Evolutionary conservation across 1,284 basidiomycete genomes (phyloP), one percentile per base, ranked within the genome.

Genomic region (Vanrija humicola): DNA sequence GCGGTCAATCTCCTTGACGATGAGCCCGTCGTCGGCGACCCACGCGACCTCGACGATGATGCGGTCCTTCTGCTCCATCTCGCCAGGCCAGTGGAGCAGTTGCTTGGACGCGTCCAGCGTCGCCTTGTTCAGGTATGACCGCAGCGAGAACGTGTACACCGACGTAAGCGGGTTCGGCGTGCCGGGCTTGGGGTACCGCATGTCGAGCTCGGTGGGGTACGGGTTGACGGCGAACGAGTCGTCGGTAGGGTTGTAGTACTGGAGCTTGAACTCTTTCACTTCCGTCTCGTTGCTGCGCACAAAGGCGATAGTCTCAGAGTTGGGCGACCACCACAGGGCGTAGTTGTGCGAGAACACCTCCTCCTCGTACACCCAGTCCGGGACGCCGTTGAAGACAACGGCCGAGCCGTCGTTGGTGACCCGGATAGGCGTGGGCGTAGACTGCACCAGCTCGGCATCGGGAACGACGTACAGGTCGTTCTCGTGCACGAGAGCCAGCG

Each of bases 281-380:
- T 82, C 77, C 1, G 88, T 88, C 78, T 98, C 95, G 74, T 98
- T 91, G 58, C 91, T 85, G 15, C 83, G 79, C 42, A 98, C 83
- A 78, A 87, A 98, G 0, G 92, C 90, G 38, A 98, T 65, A 61
- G 87, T 87, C 10, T 82, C 78, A 0, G 87, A 86, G 63, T 89
- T 84, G 0, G 93, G 93, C 26, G 88, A 87, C 87, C 90, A 97
- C 92, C 92, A 98, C 7, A 95, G 79, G 0, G 92, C 86, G 49
- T 76, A 85, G 65, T 92, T 85, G 38, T 78, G 70, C 5, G 80
- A 78, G 63, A 92, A 89, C 23, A 98, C 76, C 72, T 97, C 93
- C 74, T 97, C 93, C 74, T 97, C 93, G 73, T 96, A 96, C 6
- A 95, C 92, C 90, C 95, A 98, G 74, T 96, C 92, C 0, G 92